These are phyloP conservation scores for Pyrenula aspistea DNA, from an alignment of 495 filamentous ascomycete species.

Conservation along the genomic window DNA sequence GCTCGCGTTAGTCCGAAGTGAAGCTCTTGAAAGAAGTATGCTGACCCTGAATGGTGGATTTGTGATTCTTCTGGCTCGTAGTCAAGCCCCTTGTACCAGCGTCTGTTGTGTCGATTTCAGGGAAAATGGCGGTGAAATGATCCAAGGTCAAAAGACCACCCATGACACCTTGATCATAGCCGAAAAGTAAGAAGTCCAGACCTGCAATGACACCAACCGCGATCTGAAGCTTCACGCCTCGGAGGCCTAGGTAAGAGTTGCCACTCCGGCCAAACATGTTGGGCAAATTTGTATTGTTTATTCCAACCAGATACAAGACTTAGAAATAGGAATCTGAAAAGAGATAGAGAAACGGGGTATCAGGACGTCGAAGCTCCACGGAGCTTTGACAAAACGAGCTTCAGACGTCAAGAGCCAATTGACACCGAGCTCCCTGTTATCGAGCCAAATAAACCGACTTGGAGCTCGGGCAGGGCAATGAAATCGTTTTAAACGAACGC, in stretches of 20 bases:
- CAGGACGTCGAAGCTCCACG: no score
- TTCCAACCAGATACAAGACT: no score
- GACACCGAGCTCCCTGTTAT: no score
- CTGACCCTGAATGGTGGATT: slow-evolving; percentile 45
- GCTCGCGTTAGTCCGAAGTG: not conserved
- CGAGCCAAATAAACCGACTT: no score
- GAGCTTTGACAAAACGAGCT: no score
- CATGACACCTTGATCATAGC: slow-evolving; percentile 49
- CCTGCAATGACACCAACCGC: slow-evolving; percentile 58
- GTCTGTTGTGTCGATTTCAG: slow-evolving; percentile 36
- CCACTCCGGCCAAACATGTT: not conserved
- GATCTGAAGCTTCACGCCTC: slow-evolving; percentile 51
- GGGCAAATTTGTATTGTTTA: no score
- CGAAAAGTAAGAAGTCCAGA: slow-evolving; percentile 55
- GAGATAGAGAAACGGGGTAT: no score
- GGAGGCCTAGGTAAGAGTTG: slow-evolving; percentile 47
- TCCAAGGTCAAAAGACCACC: slow-evolving; percentile 45
- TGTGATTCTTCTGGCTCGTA: slow-evolving; percentile 17
- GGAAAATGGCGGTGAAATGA: slow-evolving; percentile 42
- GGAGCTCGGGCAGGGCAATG: not conserved
- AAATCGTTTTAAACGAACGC: not conserved
- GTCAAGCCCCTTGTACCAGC: slow-evolving; percentile 14
- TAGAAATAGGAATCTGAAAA: no score
- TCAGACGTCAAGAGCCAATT: no score
- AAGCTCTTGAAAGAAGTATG: not conserved